These are phyloP conservation scores for Helenozyma baotianmanensis DNA, from an alignment of 805 yeast genomes.

Conservation along the genomic window DNA sequence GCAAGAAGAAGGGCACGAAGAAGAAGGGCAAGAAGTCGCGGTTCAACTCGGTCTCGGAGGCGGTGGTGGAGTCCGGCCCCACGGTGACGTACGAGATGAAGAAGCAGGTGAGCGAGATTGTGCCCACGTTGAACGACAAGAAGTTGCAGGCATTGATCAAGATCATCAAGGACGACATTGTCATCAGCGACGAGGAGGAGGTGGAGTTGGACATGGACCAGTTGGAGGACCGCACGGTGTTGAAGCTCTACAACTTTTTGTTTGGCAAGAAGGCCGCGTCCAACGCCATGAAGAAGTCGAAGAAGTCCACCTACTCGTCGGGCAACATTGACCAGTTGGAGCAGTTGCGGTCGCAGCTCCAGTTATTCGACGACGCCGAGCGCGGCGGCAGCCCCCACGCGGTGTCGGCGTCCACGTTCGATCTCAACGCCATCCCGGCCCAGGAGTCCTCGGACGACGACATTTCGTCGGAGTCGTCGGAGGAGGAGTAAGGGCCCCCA, in stretches of 20 bases:
- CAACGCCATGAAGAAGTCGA: slow-evolving; percentile 41
- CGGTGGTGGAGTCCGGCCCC: slow-evolving; percentile 24
- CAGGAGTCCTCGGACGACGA: slow-evolving; percentile 51
- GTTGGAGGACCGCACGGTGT: slow-evolving; percentile 75
- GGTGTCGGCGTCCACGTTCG: slow-evolving; percentile 20
- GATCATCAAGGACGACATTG: slow-evolving; percentile 70
- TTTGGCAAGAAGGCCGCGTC: slow-evolving; percentile 39
- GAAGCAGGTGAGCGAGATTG: slow-evolving; percentile 83
- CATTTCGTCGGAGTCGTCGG: slow-evolving; percentile 53
- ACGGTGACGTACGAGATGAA: slow-evolving; percentile 92
- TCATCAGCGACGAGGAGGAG: slow-evolving; percentile 67
- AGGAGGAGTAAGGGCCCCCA: slow-evolving; percentile 51
- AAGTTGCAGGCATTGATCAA: slow-evolving; percentile 79
- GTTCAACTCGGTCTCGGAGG: slow-evolving; percentile 23
- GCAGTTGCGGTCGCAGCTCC: slow-evolving; percentile 51
- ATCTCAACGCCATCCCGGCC: slow-evolving; percentile 31
- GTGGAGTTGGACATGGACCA: slow-evolving; percentile 95
- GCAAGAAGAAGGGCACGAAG: slow-evolving; percentile 35
- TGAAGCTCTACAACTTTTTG: slow-evolving; percentile 80
- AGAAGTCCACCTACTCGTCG: slow-evolving; percentile 28
- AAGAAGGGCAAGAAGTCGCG: slow-evolving; percentile 27
- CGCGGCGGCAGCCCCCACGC: slow-evolving; percentile 15
- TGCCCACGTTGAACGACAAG: slow-evolving; percentile 70
- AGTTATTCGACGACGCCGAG: slow-evolving; percentile 37
- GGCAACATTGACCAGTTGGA: slow-evolving; percentile 52